Evolutionary conservation across 225 moss, liverwort and hornwort species (phyloP), one percentile per base, ranked within the genome.

Genomic region (Bryum argenteum): DNA sequence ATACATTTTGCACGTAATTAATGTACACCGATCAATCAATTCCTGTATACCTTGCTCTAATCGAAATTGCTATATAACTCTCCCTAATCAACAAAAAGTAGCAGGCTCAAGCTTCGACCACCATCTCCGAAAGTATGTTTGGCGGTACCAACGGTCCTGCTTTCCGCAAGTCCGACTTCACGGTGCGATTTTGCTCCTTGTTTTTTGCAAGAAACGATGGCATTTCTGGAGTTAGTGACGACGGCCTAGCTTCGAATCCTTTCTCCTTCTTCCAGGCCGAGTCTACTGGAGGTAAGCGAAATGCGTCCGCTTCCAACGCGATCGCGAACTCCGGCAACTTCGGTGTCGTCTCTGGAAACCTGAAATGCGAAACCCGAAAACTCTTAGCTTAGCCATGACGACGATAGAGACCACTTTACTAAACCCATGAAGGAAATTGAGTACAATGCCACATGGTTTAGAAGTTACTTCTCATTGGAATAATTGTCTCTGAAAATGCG

Each of bases 321-420:
- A 82, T 45, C 11, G 79, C 74, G 69, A 86, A 86, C 37, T 80
- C 85, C 0, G 82, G 85, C 55, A 86, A 65, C 3, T 75, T 48
- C 21, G 77, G 82, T 24, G 82, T 77, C 3, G 71, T 68, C 0
- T 67, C 50, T 22, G 85, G 85, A 26, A 60, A 2, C 16, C 85
- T 86, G 82, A 26, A 71, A 41, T 10, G 54, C 14, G 69, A 61
- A 50, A 47, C 33, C 54, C 20, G 18, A 16, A 26, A 9, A 6
- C 22, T 51, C 3, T 58, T 43, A 71, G 50, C 33, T n/a, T n/a
- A n/a, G n/a, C n/a, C n/a, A n/a, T n/a, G n/a, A n/a, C n/a, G n/a
- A n/a, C n/a, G n/a, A n/a, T n/a, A n/a, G n/a, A n/a, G n/a, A n/a
- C n/a, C n/a, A n/a, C n/a, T n/a, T n/a, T n/a, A n/a, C n/a, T n/a